phyloP scores from a whole-genome alignment of 169 alveolate genomes.

The Plasmodium ovale region DNA sequence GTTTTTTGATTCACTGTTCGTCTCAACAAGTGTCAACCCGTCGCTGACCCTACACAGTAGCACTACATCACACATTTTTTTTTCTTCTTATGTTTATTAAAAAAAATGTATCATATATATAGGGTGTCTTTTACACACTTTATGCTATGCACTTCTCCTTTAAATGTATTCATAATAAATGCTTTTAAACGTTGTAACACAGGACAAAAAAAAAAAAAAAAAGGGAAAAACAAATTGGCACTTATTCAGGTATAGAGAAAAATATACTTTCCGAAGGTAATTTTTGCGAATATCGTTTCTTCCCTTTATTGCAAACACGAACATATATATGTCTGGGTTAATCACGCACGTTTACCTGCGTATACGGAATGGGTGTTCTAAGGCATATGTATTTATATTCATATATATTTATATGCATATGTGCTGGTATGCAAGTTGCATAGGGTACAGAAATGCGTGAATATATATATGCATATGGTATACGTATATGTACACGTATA shows the following conservation, averaged over 20 bases:
- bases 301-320: background rate
- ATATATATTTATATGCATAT: too few relatives aligned
- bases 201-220: background rate
- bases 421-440: too few relatives aligned
- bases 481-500: background rate
- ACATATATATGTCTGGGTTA: too few relatives aligned
- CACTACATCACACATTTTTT: conserved; percentile 83
- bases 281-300: background rate
- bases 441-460: too few relatives aligned
- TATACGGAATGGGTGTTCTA: too few relatives aligned
- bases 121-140: background rate
- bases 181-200: background rate
- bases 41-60: conserved; percentile 84
- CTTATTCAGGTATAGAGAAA: too few relatives aligned
- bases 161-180: background rate
- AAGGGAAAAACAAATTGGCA: background rate
- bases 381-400: too few relatives aligned
- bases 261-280: background rate
- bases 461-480: background rate
- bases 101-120: background rate
- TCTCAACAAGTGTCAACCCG: conserved; percentile 85
- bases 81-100: background rate
- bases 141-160: too few relatives aligned
- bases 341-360: too few relatives aligned
- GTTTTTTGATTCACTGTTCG: conserved; percentile 74